Percentiles rank a stretch among this genome's conserved stretches.
These are phyloP conservation scores for Sphagnurus paluster DNA, from an alignment of 1,284 basidiomycete species.

Conservation along the genomic window DNA sequence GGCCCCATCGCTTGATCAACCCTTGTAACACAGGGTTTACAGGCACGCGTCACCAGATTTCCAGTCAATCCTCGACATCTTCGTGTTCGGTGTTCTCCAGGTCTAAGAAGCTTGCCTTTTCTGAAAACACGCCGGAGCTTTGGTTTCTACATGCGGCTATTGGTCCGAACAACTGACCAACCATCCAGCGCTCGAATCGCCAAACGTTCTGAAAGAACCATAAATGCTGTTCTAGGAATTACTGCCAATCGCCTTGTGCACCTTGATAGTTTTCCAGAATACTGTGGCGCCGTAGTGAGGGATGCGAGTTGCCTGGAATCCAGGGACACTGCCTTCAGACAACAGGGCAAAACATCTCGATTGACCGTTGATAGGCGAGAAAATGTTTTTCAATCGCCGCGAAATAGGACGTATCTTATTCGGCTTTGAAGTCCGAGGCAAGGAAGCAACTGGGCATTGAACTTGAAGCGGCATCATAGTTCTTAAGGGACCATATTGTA, in stretches of 20 bases:
- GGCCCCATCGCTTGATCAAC: conserved; percentile 40
- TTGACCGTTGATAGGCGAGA: conserved; percentile 10
- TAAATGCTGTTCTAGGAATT: conserved; percentile 32
- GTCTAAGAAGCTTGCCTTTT: conserved; percentile 31
- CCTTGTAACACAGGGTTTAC: conserved; percentile 39
- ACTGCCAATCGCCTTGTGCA: conserved; percentile 16
- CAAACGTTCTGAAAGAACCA: conserved; percentile 27
- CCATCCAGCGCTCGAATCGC: conserved; percentile 31
- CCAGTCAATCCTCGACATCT: conserved; percentile 36
- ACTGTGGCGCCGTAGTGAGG: conserved; percentile 29
- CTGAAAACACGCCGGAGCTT: conserved; percentile 35
- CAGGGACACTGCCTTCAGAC: conserved; percentile 12
- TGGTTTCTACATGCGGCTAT: conserved; percentile 37
- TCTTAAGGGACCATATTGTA: too few species aligned
- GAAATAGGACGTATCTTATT: conserved; percentile 13
- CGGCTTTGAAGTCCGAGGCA: background rate
- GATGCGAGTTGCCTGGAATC: conserved; percentile 11
- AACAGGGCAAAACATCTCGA: conserved; percentile 14
- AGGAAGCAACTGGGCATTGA: too few species aligned
- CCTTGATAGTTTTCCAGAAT: conserved; percentile 25
- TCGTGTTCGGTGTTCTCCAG: conserved; percentile 29
- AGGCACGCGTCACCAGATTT: conserved; percentile 39
- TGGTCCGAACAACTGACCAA: conserved; percentile 30
- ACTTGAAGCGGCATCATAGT: too few species aligned
- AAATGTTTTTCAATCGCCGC: conserved; percentile 19